Conservation (phyloP, 1,139 yeast genomes). For the Nadsonia commutata region DNA sequence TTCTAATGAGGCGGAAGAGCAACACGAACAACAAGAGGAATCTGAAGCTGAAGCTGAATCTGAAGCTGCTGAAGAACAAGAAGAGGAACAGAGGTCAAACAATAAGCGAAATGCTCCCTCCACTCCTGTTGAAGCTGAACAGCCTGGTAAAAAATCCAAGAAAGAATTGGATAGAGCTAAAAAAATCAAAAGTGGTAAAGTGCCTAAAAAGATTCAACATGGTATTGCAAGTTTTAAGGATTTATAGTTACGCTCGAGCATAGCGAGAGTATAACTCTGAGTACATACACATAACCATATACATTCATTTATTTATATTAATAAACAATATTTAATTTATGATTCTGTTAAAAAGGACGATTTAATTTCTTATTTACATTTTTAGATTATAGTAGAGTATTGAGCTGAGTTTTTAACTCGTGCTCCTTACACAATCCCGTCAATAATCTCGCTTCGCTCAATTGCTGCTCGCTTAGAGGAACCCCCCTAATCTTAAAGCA, state of each 20-base stretch:
- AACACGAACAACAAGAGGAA: constrained; percentile 15
- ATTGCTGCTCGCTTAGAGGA: constrained; percentile 21
- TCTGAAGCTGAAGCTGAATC: constrained; percentile 16
- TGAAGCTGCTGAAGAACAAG: constrained; percentile 11
- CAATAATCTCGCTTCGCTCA: too few species aligned
- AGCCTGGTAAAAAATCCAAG: neutral
- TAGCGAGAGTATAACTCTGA: too few species aligned
- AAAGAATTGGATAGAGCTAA: neutral
- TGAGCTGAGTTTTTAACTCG: too few species aligned
- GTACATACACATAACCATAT: too few species aligned
- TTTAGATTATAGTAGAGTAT: too few species aligned
- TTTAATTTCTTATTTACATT: too few species aligned
- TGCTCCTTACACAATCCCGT: too few species aligned
- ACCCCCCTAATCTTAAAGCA: constrained; percentile 34
- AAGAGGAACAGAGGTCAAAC: constrained; percentile 12
- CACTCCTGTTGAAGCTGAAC: constrained; percentile 10
- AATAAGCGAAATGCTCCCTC: constrained; percentile 6
- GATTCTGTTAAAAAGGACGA: too few species aligned
- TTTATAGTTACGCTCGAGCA: too few species aligned
- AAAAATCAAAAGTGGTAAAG: neutral
- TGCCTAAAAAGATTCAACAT: neutral
- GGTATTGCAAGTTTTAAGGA: constrained; percentile 4
- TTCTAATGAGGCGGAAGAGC: constrained; percentile 9
- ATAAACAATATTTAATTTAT: too few species aligned
- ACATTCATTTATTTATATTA: too few species aligned